phyloP scores from a whole-genome alignment of 352 stramenopile species.

The Elongisporangium prolatum region DNA sequence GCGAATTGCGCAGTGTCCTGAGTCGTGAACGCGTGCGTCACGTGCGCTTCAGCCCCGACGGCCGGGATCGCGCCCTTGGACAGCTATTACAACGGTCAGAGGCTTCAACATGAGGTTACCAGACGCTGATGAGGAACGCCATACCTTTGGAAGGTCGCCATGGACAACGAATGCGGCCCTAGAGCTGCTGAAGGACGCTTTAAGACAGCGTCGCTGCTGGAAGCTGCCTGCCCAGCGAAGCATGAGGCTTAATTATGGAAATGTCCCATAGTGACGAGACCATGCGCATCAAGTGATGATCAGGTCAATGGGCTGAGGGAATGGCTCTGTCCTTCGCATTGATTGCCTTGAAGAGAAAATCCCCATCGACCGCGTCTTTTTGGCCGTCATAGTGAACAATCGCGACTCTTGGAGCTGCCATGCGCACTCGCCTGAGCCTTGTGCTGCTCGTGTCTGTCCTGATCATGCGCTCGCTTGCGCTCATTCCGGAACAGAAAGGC shows the following conservation, averaged over 20 bases:
- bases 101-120: neutral
- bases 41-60: constrained; percentile 49
- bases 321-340: too few relatives aligned
- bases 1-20: constrained; percentile 63
- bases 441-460: neutral
- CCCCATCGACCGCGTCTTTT: neutral
- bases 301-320: too few relatives aligned
- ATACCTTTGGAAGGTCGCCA: neutral
- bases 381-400: neutral
- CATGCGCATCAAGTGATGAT: neutral
- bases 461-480: neutral
- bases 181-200: neutral
- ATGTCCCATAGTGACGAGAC: neutral
- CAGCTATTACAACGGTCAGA: constrained; percentile 26
- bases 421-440: neutral
- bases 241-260: neutral
- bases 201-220: neutral
- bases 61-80: constrained; percentile 30
- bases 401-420: neutral
- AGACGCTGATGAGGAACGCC: neutral
- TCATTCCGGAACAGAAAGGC: constrained; percentile 15
- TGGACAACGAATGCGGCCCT: neutral
- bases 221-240: neutral
- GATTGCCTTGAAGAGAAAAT: too few relatives aligned
- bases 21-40: constrained; percentile 59